phyloP scores from a whole-genome alignment of 2,329 filamentous ascomycete genomes.

The Phyllosticta capitalensis region DNA sequence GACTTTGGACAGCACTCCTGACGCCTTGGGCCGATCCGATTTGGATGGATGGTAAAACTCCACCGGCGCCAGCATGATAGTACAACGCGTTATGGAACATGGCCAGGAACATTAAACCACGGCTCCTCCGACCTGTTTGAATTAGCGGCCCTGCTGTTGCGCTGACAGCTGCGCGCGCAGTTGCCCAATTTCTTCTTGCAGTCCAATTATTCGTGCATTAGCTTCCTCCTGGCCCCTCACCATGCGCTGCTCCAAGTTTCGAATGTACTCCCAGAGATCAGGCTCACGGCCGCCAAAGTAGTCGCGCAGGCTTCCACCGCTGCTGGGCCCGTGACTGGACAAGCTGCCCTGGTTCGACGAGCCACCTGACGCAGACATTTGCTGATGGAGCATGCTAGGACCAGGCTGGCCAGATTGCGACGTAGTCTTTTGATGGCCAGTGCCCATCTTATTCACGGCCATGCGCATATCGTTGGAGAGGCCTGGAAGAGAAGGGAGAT shows the following conservation, averaged over 20 bases:
- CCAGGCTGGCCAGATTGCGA: constrained; percentile 18
- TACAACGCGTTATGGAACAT: constrained; percentile 11
- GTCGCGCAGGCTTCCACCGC: constrained; percentile 54
- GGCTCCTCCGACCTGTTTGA: neutral
- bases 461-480: constrained; percentile 21
- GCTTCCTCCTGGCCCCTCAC: constrained; percentile 39
- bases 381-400: constrained; percentile 33
- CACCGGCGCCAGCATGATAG: constrained; percentile 12
- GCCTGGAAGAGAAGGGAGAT: constrained; percentile 35
- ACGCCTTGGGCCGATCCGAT: constrained; percentile 9
- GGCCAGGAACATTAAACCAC: constrained; percentile 9
- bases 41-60: constrained; percentile 10
- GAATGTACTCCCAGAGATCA: constrained; percentile 63
- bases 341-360: constrained; percentile 40
- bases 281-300: constrained; percentile 45
- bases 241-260: constrained; percentile 52
- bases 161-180: constrained; percentile 8
- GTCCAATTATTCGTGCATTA: constrained; percentile 32
- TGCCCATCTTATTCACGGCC: constrained; percentile 12
- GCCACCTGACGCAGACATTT: constrained; percentile 25
- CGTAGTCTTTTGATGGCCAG: constrained; percentile 15
- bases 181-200: constrained; percentile 35
- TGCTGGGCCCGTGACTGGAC: constrained; percentile 44
- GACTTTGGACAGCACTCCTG: constrained; percentile 14
- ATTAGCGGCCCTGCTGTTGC: constrained; percentile 9